Conservation (phyloP, 2,329 filamentous ascomycete genomes). For the Lachnellula subtilissima region DNA sequence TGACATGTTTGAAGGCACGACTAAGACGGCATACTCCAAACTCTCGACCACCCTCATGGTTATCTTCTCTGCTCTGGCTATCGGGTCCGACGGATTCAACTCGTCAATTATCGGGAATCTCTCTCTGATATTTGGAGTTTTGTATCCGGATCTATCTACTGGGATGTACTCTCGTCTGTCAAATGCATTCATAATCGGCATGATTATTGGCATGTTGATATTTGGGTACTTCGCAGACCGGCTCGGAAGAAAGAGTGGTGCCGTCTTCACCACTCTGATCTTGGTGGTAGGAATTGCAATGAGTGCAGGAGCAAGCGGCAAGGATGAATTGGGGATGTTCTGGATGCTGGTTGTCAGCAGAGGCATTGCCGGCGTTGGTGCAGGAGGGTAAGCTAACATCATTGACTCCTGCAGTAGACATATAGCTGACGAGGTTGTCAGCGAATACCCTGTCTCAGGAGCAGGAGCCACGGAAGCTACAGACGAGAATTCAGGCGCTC, state of each 20-base stretch:
- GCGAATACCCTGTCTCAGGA: slow-evolving; percentile 48
- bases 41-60: slow-evolving; percentile 41
- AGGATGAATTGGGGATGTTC: slow-evolving; percentile 30
- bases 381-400: slow-evolving; percentile 29
- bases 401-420: neutral
- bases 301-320: slow-evolving; percentile 35
- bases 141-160: slow-evolving; percentile 41
- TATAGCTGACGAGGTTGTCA: neutral
- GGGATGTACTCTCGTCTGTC: slow-evolving; percentile 47
- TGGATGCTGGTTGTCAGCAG: slow-evolving; percentile 39
- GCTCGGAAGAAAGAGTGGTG: slow-evolving; percentile 45
- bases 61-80: slow-evolving; percentile 42
- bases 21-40: slow-evolving; percentile 33
- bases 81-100: slow-evolving; percentile 44
- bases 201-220: slow-evolving; percentile 51
- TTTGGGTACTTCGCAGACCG: slow-evolving; percentile 46
- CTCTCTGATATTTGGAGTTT: slow-evolving; percentile 36
- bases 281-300: slow-evolving; percentile 36
- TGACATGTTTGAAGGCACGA: neutral
- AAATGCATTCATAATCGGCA: slow-evolving; percentile 51
- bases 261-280: slow-evolving; percentile 42
- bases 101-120: slow-evolving; percentile 43
- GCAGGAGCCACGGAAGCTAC: slow-evolving; percentile 48
- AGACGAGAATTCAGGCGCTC: slow-evolving; percentile 41
- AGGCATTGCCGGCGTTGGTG: slow-evolving; percentile 40